Conservation (phyloP, 2,329 filamentous ascomycete genomes). For the Aureobasidium mangrovei region DNA sequence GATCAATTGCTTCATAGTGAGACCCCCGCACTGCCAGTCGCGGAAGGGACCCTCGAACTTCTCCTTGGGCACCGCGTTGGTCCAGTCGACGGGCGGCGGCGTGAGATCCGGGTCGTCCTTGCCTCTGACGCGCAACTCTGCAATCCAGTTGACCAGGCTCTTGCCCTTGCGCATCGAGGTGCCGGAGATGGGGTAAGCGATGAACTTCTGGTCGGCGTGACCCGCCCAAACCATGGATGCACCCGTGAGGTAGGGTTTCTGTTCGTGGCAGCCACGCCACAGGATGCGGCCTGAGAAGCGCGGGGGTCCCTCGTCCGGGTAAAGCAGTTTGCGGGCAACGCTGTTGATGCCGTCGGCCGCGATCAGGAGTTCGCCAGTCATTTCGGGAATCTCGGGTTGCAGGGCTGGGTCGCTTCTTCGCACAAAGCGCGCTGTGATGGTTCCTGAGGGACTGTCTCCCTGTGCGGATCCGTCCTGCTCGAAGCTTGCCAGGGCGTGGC, state of each 20-base stretch:
- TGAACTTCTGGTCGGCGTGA: conserved; percentile 41
- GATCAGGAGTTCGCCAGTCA: conserved; percentile 30
- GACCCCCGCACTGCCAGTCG: conserved; percentile 35
- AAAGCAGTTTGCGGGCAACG: conserved; percentile 33
- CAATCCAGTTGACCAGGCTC: conserved; percentile 40
- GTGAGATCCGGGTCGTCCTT: conserved; percentile 36
- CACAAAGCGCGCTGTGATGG: conserved; percentile 33
- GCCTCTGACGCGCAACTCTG: conserved; percentile 35
- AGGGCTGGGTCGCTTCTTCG: conserved; percentile 21
- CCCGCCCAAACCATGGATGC: conserved; percentile 40
- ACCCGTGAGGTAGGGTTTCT: conserved; percentile 34
- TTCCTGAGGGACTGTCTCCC: conserved; percentile 9
- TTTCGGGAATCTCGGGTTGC: conserved; percentile 24
- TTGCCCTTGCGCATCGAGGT: conserved; percentile 29
- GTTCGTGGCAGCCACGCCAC: conserved; percentile 38
- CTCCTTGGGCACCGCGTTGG: conserved; percentile 33
- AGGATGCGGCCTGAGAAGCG: conserved; percentile 40
- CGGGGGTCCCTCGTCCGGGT: conserved; percentile 37
- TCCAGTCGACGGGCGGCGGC: conserved; percentile 38
- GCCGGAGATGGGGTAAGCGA: conserved; percentile 38
- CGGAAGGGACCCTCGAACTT: conserved; percentile 34
- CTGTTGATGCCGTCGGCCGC: conserved; percentile 41
- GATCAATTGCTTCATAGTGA: conserved; percentile 36
- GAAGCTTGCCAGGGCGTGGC: conserved; percentile 31
- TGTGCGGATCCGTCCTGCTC: conserved; percentile 23